Percentiles rank a stretch among this genome's conserved stretches.
phyloP scores from a whole-genome alignment of 2,329 filamentous ascomycete genomes.

The Penicillium sp. region DNA sequence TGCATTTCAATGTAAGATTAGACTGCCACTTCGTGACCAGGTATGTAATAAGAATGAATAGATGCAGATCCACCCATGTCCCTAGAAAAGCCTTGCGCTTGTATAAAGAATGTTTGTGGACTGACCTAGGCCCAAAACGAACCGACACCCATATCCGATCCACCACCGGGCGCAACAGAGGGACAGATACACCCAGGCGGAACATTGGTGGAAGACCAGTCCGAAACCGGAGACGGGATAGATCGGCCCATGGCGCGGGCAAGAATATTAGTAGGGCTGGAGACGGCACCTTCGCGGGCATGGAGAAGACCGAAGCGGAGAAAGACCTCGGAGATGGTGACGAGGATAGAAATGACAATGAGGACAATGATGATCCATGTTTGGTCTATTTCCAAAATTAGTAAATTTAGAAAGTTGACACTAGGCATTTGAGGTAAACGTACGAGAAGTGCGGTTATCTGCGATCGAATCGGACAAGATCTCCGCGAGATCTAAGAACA shows the following conservation, averaged over 20 bases:
- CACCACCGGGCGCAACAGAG: constrained; percentile 13
- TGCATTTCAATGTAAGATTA: neutral
- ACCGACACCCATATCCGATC: constrained; percentile 9
- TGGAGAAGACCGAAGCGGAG: constrained; percentile 76
- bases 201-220: constrained; percentile 14
- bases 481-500: constrained; percentile 94
- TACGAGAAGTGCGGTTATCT: constrained; percentile 87
- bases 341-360: constrained; percentile 84
- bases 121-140: constrained; percentile 7
- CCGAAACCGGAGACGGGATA: constrained; percentile 14
- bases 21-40: neutral
- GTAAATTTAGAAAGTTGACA: neutral
- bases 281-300: constrained; percentile 23
- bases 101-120: neutral
- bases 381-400: constrained; percentile 54
- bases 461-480: constrained; percentile 90
- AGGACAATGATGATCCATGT: constrained; percentile 98
- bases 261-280: constrained; percentile 15
- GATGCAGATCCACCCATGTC: neutral
- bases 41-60: neutral
- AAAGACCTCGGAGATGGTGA: constrained; percentile 86
- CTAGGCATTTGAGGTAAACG: constrained; percentile 14
- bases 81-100: neutral
- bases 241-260: constrained; percentile 22
- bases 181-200: constrained; percentile 25